These are phyloP conservation scores for Colletotrichum magnum DNA, from an alignment of 2,329 filamentous ascomycete genomes.

Conservation along the genomic window DNA sequence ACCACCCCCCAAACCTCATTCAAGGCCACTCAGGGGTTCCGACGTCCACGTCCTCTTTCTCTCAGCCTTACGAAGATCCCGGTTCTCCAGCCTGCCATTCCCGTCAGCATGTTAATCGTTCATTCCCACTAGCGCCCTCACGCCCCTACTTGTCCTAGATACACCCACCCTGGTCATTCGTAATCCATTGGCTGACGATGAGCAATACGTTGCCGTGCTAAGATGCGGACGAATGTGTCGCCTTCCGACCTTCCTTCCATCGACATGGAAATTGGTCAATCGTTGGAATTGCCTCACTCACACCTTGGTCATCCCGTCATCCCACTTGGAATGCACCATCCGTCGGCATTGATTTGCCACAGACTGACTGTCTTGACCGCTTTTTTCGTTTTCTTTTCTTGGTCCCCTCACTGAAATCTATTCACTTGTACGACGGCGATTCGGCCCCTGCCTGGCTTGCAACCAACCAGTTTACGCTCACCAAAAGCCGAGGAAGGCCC, in stretches of 20 bases:
- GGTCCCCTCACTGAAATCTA: not conserved
- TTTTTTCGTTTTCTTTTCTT: not conserved
- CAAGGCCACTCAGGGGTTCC: conserved; percentile 26
- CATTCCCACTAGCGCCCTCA: conserved; percentile 30
- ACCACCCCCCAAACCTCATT: conserved; percentile 10
- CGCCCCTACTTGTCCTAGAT: not conserved
- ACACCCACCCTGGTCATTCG: conserved; percentile 22
- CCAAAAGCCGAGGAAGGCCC: not conserved
- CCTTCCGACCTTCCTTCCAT: conserved; percentile 13
- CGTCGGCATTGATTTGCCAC: not conserved
- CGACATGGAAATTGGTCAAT: conserved; percentile 7
- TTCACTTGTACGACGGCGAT: not conserved
- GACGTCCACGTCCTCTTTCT: not conserved
- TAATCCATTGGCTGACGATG: conserved; percentile 33
- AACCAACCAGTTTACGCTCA: not conserved
- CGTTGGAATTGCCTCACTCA: conserved; percentile 17
- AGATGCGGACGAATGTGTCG: conserved; percentile 16
- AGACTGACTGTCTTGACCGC: conserved; percentile 10
- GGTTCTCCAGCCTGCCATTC: conserved; percentile 17
- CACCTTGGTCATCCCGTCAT: conserved; percentile 5
- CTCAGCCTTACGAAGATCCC: conserved; percentile 43
- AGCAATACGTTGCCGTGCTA: conserved; percentile 17
- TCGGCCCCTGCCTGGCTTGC: not conserved
- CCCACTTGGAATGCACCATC: not conserved
- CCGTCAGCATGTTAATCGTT: conserved; percentile 37